A percentile compares a stretch with the other conserved stretches of the same genome.
phyloP scores from a whole-genome alignment of 345 rosid genomes.

The Mallotus nudiflorus region DNA sequence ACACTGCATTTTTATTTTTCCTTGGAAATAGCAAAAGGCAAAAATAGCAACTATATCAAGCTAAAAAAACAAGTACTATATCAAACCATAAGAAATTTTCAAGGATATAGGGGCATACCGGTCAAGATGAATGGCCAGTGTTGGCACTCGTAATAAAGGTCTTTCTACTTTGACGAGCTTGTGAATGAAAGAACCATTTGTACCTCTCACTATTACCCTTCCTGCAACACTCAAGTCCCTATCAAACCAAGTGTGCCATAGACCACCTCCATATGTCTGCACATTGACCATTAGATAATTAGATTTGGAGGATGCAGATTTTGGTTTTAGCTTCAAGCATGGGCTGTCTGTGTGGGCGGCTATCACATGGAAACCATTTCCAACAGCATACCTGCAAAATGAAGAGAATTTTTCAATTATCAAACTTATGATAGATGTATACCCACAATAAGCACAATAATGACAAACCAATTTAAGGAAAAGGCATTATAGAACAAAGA shows the following conservation, averaged over 20 bases:
- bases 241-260: conserved; percentile 99
- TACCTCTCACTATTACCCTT: conserved; percentile 68
- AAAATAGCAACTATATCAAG: neutral
- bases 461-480: no score
- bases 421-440: neutral
- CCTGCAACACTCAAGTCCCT: conserved; percentile 97
- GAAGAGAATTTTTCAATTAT: conserved; percentile 1
- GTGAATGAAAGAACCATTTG: conserved; percentile 68
- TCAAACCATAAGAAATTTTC: neutral
- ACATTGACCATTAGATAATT: conserved; percentile 88
- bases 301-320: conserved; percentile 83
- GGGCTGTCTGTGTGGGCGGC: conserved; percentile 99
- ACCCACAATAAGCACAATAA: neutral
- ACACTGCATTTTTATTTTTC: neutral
- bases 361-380: conserved; percentile 83
- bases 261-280: conserved; percentile 93
- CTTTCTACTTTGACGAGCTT: conserved; percentile 82
- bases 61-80: neutral
- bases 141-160: conserved; percentile 81
- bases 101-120: conserved; percentile 42
- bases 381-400: conserved; percentile 66
- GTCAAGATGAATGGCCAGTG: conserved; percentile 92
- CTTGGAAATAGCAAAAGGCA: neutral
- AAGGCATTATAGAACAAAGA: neutral
- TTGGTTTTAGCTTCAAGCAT: conserved; percentile 88